A percentile compares a stretch with the other conserved stretches of the same genome.
These are phyloP conservation scores for Aureobasidium sp. DNA, from an alignment of 2,329 filamentous ascomycete genomes.

Conservation along the genomic window DNA sequence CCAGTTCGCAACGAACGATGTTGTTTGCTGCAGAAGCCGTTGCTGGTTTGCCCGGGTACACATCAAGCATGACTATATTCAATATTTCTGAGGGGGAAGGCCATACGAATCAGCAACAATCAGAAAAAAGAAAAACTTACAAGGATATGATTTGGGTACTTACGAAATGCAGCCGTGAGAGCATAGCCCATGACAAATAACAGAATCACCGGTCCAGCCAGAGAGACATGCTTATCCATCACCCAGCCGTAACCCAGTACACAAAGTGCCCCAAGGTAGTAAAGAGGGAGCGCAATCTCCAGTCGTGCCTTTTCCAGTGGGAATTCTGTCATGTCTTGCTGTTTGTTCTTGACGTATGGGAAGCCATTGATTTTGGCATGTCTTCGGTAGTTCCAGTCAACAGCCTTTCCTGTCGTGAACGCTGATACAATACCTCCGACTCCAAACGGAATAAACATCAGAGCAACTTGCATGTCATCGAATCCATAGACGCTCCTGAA, in stretches of 20 bases:
- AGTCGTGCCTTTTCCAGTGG: slow-evolving; percentile 40
- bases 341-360: slow-evolving; percentile 29
- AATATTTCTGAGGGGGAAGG: too few relatives aligned
- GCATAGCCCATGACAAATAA: slow-evolving; percentile 29
- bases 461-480: slow-evolving; percentile 35
- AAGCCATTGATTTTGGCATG: slow-evolving; percentile 30
- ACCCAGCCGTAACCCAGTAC: slow-evolving; percentile 39
- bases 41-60: slow-evolving; percentile 36
- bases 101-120: too few relatives aligned
- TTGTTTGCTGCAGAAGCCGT: slow-evolving; percentile 41
- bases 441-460: slow-evolving; percentile 40
- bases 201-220: slow-evolving; percentile 26
- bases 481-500: slow-evolving; percentile 34
- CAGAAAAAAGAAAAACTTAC: too few relatives aligned
- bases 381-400: slow-evolving; percentile 40
- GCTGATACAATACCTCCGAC: slow-evolving; percentile 35
- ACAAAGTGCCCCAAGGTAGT: slow-evolving; percentile 27
- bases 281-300: slow-evolving; percentile 35
- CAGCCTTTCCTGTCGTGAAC: slow-evolving; percentile 33
- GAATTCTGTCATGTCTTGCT: slow-evolving; percentile 34
- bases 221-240: slow-evolving; percentile 27
- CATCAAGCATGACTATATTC: slow-evolving; percentile 42
- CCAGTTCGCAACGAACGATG: slow-evolving; percentile 37
- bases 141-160: too few relatives aligned
- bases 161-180: slow-evolving; percentile 37